Base-by-base conservation (phyloP, 1,284 basidiomycete genomes). In the Caloboletus inedulis region DNA sequence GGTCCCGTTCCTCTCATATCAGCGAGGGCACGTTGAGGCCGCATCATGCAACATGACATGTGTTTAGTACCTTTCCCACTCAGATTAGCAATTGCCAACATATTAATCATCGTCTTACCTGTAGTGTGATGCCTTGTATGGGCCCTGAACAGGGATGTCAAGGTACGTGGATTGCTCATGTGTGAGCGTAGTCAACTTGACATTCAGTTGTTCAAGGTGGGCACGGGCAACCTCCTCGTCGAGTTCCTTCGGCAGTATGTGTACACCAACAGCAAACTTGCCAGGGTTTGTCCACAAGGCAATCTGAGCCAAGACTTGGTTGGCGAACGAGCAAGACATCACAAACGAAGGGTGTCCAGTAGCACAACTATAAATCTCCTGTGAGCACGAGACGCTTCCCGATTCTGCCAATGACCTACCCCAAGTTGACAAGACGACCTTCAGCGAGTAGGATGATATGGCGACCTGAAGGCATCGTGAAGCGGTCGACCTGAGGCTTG, bases 301-400 rank as follows among this genome's bases (percentile, higher is more conserved):
- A 66, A 99, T 98, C 79, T 99, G 96, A 46, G 96, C 96, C 62
- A 99, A 82, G 57, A 94, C 92, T 78, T 99, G 96, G 84, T 99
- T 99, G 73, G 93, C 79, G 82, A 99, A 99, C 51, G 97, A 99
- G 81, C 94, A 98, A 35, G 95, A 98, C 97, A 99, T 99, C 79
- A 99, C 96, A 75, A 93, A 93, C 48, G 93, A 95, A 41, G 93
- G 93, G 75, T 96, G 93, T 52, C 93, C 93, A 58, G 92, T 96
- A 42, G 87, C 89, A 70, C 89, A 91, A 34, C 87, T 77, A 51
- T 44, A 6, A 31, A 57, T 7, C 30, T 43, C 39, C 19, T 23
- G 39, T 58, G 37, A 52, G 57, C 44, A 43, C 10, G 19, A 27
- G 23, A 49, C 27, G 21, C 37, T 16, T 7, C n/a, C 31, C 7